Evolutionary conservation across 2,329 filamentous ascomycete species (phyloP).

Genomic region (Aspergillus sp.): DNA sequence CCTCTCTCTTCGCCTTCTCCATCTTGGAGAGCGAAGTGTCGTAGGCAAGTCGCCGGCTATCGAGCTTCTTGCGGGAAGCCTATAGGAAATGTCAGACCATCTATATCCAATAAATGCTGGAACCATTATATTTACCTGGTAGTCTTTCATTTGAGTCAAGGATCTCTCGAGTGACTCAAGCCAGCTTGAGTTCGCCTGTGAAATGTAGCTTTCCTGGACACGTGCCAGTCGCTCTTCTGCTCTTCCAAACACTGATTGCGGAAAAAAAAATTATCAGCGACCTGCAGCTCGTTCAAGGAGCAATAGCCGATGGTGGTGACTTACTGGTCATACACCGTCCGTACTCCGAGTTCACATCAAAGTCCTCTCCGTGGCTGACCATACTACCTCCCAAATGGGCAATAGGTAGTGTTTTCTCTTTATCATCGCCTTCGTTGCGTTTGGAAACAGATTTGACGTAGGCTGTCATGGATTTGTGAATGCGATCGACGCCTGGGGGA

Average conservation of each 20-base stretch:
- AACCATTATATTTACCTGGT: slow-evolving; percentile 61
- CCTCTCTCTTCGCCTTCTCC: slow-evolving; percentile 89
- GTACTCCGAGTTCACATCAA: slow-evolving; percentile 84
- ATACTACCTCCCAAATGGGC: slow-evolving; percentile 78
- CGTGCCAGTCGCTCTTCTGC: slow-evolving; percentile 84
- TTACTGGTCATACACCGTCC: slow-evolving; percentile 75
- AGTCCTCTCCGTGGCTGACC: slow-evolving; percentile 86
- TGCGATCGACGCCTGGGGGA: slow-evolving; percentile 77
- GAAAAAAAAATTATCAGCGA: slow-evolving; percentile 1
- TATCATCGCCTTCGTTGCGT: slow-evolving; percentile 78
- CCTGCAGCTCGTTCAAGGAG: no score
- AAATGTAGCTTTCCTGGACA: slow-evolving; percentile 77
- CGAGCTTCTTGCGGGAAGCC: slow-evolving; percentile 88
- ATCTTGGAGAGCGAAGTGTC: slow-evolving; percentile 86
- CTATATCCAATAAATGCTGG: no score
- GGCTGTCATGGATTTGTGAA: slow-evolving; percentile 77
- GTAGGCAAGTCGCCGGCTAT: slow-evolving; percentile 81
- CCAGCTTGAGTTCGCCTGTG: slow-evolving; percentile 76
- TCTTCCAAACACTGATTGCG: slow-evolving; percentile 62
- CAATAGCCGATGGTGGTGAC: slow-evolving; percentile 18
- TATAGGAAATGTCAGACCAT: slow-evolving; percentile 22
- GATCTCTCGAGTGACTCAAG: slow-evolving; percentile 87
- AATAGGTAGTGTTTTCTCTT: slow-evolving; percentile 77
- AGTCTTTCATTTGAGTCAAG: slow-evolving; percentile 93
- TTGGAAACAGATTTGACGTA: slow-evolving; percentile 88